Conservation (phyloP, 805 yeast genomes). For the Zygotorulaspora sp. region DNA sequence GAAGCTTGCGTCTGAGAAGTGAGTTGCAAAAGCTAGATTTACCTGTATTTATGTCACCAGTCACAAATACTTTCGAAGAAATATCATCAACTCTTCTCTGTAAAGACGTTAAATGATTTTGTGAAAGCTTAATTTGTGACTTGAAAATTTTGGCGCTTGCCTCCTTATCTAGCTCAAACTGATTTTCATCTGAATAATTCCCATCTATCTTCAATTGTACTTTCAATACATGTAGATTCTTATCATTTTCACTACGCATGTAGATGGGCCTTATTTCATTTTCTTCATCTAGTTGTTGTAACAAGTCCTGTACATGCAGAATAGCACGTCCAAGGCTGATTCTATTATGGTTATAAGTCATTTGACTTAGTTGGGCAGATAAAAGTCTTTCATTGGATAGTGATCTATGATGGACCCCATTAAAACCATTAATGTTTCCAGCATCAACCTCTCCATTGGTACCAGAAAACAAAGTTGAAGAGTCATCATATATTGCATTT, state of each 20-base stretch:
- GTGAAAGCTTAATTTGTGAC: constrained; percentile 59
- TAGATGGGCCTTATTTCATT: constrained; percentile 58
- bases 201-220: constrained; percentile 29
- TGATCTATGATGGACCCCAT: constrained; percentile 10
- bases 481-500: constrained; percentile 10
- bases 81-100: constrained; percentile 86
- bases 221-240: constrained; percentile 21
- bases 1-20: constrained; percentile 62
- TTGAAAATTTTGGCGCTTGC: constrained; percentile 68
- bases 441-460: neutral
- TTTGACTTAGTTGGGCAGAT: constrained; percentile 53
- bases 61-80: constrained; percentile 87
- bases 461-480: constrained; percentile 12
- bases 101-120: constrained; percentile 64
- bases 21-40: constrained; percentile 95
- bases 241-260: constrained; percentile 45
- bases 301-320: constrained; percentile 46
- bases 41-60: constrained; percentile 96
- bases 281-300: constrained; percentile 50
- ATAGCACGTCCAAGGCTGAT: constrained; percentile 60
- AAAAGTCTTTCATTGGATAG: constrained; percentile 23
- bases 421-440: neutral
- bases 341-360: constrained; percentile 71
- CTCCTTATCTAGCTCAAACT: constrained; percentile 57
- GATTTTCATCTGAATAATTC: constrained; percentile 29